Evolutionary conservation across 1,139 yeast genomes (phyloP).

Genomic region (Geotrichum europaeum): DNA sequence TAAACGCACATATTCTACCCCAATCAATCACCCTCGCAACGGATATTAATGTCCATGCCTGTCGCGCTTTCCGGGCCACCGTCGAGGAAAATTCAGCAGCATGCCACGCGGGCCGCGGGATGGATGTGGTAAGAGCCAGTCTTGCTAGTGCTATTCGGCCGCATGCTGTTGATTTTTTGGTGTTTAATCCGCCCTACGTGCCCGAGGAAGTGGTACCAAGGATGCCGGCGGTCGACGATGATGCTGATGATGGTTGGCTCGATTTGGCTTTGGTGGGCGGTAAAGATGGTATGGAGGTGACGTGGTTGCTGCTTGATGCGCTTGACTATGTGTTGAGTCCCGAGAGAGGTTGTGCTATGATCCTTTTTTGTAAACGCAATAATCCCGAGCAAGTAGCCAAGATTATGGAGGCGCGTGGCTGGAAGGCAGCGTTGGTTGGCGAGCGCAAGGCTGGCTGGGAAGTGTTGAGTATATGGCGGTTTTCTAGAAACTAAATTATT

Average conservation of each 20-base stretch:
- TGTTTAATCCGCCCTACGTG: conserved; percentile 95
- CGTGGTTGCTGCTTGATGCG: conserved; percentile 52
- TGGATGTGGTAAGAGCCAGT: conserved; percentile 57
- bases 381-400: conserved; percentile 57
- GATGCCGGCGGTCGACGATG: conserved; percentile 37
- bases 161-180: conserved; percentile 54
- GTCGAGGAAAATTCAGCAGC: conserved; percentile 44
- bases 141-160: conserved; percentile 48
- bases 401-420: conserved; percentile 46
- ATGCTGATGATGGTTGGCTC: conserved; percentile 57
- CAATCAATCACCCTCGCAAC: conserved; percentile 54
- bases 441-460: conserved; percentile 94
- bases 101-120: conserved; percentile 9
- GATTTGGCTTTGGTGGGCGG: conserved; percentile 91
- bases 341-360: conserved; percentile 65
- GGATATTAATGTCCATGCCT: conserved; percentile 77
- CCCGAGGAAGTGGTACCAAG: conserved; percentile 62
- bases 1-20: conserved; percentile 48
- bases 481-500: conserved; percentile 16
- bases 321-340: conserved; percentile 46
- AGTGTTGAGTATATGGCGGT: conserved; percentile 57
- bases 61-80: conserved; percentile 50
- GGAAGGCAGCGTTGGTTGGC: conserved; percentile 50
- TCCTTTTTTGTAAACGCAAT: conserved; percentile 81
- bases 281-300: conserved; percentile 78